Percentiles rank a stretch among this genome's conserved stretches.
Conservation (phyloP, 345 rosid genomes). For the Hypericum perforatum region DNA sequence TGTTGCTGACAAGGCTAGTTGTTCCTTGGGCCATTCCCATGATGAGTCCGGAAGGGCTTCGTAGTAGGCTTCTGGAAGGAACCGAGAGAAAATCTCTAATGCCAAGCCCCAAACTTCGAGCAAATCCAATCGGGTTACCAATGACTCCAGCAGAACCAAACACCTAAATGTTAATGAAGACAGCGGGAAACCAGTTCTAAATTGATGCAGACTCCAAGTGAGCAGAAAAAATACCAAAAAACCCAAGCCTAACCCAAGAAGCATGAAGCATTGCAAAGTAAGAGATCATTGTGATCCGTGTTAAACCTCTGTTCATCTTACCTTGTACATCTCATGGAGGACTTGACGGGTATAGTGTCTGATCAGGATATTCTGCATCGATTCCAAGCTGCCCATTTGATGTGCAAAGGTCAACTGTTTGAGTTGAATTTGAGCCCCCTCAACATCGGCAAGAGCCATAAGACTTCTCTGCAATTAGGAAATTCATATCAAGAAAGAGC, state of each 20-base stretch:
- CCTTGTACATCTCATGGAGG: conserved; percentile 97
- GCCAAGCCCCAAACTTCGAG: conserved; percentile 81
- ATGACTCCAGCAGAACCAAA: conserved; percentile 97
- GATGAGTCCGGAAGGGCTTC: conserved; percentile 87
- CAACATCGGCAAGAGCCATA: conserved; percentile 93
- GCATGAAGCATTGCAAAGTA: not conserved
- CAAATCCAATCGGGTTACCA: conserved; percentile 96
- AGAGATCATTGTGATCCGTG: not conserved
- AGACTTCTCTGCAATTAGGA: conserved; percentile 60
- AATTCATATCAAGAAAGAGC: not conserved
- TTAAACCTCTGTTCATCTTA: conserved; percentile 12
- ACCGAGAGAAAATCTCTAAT: conserved; percentile 80
- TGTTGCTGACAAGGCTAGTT: conserved; percentile 77
- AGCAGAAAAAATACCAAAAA: conserved; percentile 3
- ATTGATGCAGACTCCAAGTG: conserved; percentile 2
- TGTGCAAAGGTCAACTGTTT: conserved; percentile 64
- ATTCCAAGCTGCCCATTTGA: conserved; percentile 91
- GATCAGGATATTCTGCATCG: conserved; percentile 74
- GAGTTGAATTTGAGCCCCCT: conserved; percentile 86
- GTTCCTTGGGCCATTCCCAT: conserved; percentile 94
- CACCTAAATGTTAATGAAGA: conserved; percentile 37
- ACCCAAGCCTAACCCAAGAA: not conserved
- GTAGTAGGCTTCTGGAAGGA: conserved; percentile 54
- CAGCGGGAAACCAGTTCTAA: not conserved
- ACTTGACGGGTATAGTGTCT: conserved; percentile 81